These are phyloP conservation scores for Chlorella variabilis DNA, from an alignment of 163 green algal species.

Conservation along the genomic window DNA sequence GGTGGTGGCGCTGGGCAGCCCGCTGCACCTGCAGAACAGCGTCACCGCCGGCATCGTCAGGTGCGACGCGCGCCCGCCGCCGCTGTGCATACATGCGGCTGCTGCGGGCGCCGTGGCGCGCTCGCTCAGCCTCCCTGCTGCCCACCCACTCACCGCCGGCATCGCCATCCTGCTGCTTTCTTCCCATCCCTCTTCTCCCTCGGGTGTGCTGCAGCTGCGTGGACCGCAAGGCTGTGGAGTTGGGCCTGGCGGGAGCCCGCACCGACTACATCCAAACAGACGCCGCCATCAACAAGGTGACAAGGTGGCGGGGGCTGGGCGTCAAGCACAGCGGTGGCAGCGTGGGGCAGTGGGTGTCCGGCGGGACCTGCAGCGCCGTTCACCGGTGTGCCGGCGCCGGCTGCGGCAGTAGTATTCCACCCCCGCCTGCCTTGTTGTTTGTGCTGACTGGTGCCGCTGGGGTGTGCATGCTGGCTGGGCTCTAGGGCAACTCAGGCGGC, in stretches of 20 bases:
- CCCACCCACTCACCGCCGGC: too few relatives aligned
- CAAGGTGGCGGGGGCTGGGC: not conserved
- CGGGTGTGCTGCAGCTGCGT: slow-evolving; percentile 72
- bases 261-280: slow-evolving; percentile 93
- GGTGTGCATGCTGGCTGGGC: too few relatives aligned
- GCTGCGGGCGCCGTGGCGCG: not conserved
- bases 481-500: slow-evolving; percentile 76
- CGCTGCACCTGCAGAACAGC: slow-evolving; percentile 85
- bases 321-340: too few relatives aligned
- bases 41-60: slow-evolving; percentile 84
- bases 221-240: slow-evolving; percentile 74
- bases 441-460: too few relatives aligned
- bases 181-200: not conserved
- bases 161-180: too few relatives aligned
- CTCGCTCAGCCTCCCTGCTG: not conserved
- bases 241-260: slow-evolving; percentile 68
- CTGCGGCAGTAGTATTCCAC: too few relatives aligned
- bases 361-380: too few relatives aligned
- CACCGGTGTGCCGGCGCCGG: too few relatives aligned
- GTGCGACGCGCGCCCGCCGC: not conserved
- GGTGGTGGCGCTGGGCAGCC: slow-evolving; percentile 87
- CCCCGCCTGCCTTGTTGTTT: too few relatives aligned
- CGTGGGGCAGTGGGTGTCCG: not conserved
- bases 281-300: slow-evolving; percentile 69
- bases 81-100: not conserved